These are phyloP conservation scores for Phlebiopsis gigantea DNA, from an alignment of 768 basidiomycete genomes.

Conservation along the genomic window DNA sequence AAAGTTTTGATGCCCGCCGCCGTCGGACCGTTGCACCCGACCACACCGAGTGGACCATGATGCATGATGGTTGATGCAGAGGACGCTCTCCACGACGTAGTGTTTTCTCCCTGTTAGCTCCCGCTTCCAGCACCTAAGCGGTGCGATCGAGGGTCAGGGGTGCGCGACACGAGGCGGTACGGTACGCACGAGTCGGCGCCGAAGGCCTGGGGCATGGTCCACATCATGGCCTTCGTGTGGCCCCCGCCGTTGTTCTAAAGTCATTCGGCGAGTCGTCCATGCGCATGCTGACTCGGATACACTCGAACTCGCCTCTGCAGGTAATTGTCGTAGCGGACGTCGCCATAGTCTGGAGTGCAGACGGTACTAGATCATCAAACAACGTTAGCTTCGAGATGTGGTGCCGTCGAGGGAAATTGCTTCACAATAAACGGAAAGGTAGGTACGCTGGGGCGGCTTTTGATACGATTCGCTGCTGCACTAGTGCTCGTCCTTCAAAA, in stretches of 20 bases:
- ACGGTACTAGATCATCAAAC: constrained; percentile 31
- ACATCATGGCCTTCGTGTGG: constrained; percentile 60
- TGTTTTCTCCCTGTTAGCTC: constrained; percentile 66
- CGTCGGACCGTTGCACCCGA: constrained; percentile 40
- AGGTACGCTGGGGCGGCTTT: constrained; percentile 63
- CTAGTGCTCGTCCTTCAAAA: constrained; percentile 57
- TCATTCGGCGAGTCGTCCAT: constrained; percentile 63
- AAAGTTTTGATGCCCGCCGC: constrained; percentile 32
- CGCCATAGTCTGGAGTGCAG: constrained; percentile 63
- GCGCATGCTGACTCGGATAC: constrained; percentile 59
- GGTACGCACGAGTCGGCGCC: constrained; percentile 38
- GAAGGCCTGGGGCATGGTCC: constrained; percentile 81
- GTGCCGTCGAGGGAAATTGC: constrained; percentile 8
- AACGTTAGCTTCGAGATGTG: not conserved
- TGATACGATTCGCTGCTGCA: constrained; percentile 50
- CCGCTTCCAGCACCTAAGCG: constrained; percentile 50
- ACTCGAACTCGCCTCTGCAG: constrained; percentile 63
- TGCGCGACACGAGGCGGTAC: no score
- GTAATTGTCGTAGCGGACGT: constrained; percentile 73
- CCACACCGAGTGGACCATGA: constrained; percentile 48
- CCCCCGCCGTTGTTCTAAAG: constrained; percentile 64
- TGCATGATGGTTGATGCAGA: constrained; percentile 71
- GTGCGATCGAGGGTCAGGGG: not conserved
- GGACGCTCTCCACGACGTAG: constrained; percentile 57
- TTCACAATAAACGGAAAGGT: constrained; percentile 54